Conservation (phyloP, 352 stramenopile genomes). For the Elongisporangium undulatum region DNA sequence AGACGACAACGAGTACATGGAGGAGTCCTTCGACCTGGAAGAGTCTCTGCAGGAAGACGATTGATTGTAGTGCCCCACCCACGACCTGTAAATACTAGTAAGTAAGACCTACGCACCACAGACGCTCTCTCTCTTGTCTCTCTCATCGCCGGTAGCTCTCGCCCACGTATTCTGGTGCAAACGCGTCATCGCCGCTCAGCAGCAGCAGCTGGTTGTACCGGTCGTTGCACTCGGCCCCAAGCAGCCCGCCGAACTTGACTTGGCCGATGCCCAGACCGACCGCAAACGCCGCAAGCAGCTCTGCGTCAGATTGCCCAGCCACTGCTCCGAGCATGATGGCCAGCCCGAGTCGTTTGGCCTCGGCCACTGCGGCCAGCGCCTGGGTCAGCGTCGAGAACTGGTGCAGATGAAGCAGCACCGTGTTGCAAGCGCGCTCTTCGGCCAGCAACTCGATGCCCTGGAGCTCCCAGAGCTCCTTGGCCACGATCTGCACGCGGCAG, state of each 20-base stretch:
- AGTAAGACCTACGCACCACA: background rate
- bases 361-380: constrained; percentile 31
- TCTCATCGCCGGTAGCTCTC: constrained; percentile 19
- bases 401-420: constrained; percentile 42
- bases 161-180: constrained; percentile 43
- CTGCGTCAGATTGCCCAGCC: constrained; percentile 21
- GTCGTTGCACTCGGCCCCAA: constrained; percentile 30
- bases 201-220: constrained; percentile 60
- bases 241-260: constrained; percentile 67
- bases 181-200: constrained; percentile 23
- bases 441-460: constrained; percentile 36
- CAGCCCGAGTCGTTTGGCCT: constrained; percentile 47
- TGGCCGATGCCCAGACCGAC: constrained; percentile 51
- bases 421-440: constrained; percentile 60
- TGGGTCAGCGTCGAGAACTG: constrained; percentile 51
- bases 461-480: constrained; percentile 20
- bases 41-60: constrained; percentile 67
- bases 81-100: constrained; percentile 3
- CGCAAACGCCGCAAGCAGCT: constrained; percentile 41
- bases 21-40: constrained; percentile 73
- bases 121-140: constrained; percentile 1
- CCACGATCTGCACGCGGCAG: constrained; percentile 49
- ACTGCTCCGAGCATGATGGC: constrained; percentile 45
- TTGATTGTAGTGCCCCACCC: constrained; percentile 3
- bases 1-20: constrained; percentile 47